These are phyloP conservation scores for Phanerochaete carnosa DNA, from an alignment of 768 basidiomycete genomes.

Conservation along the genomic window DNA sequence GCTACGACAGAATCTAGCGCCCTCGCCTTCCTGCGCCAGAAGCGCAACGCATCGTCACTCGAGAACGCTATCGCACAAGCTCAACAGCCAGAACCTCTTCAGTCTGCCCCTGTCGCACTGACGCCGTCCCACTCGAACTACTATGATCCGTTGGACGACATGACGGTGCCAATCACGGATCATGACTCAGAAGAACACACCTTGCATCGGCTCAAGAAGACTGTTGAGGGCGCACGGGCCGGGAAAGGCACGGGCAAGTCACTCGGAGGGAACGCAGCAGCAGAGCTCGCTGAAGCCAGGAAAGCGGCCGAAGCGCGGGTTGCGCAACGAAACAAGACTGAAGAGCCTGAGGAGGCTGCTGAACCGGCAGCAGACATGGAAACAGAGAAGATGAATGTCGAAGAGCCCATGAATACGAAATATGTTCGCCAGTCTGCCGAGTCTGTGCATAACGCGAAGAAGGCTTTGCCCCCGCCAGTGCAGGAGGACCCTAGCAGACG, in stretches of 20 bases:
- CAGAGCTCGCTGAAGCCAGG: conserved; percentile 64
- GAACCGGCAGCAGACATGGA: not conserved
- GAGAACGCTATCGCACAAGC: not conserved
- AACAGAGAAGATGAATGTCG: not conserved
- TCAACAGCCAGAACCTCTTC: not conserved
- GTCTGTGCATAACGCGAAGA: not conserved
- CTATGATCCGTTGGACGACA: conserved; percentile 4
- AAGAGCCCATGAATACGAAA: not conserved
- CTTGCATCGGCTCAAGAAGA: conserved; percentile 66
- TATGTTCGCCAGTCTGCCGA: not conserved
- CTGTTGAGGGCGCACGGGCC: conserved; percentile 59
- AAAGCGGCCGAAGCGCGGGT: conserved; percentile 67
- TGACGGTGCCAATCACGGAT: conserved; percentile 6
- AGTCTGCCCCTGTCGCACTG: not conserved
- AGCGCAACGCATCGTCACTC: conserved; percentile 48
- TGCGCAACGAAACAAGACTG: conserved; percentile 53
- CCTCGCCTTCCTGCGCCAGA: conserved; percentile 8
- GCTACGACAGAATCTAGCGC: not conserved
- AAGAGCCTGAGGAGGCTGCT: conserved; percentile 25
- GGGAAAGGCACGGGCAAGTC: conserved; percentile 63
- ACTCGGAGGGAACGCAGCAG: conserved; percentile 52
- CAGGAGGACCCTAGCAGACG: conserved; percentile 25
- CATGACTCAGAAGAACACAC: conserved; percentile 42
- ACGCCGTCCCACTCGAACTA: not conserved
- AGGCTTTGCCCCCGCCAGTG: not conserved